phyloP scores from a whole-genome alignment of 768 basidiomycete genomes.

The Clitopilus passeckerianus region DNA sequence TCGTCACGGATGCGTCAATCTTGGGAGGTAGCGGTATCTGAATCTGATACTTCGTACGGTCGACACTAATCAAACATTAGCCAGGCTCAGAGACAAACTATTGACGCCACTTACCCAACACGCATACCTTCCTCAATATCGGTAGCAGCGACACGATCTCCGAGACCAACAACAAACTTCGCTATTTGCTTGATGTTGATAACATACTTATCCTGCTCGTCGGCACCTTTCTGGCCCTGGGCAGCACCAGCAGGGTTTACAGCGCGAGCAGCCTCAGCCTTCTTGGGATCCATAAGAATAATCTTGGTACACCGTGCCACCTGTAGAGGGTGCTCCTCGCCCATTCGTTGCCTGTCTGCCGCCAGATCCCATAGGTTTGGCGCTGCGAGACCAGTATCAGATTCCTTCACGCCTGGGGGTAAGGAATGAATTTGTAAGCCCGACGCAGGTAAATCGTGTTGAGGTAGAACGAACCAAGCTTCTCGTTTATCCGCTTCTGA shows the following conservation, averaged over 20 bases:
- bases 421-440: not conserved
- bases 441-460: not conserved
- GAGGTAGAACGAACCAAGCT: slow-evolving; percentile 62
- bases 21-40: slow-evolving; percentile 98
- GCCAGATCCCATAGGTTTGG: slow-evolving; percentile 97
- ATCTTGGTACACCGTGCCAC: slow-evolving; percentile 99
- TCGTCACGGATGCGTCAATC: slow-evolving; percentile 98
- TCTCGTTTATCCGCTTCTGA: slow-evolving; percentile 96
- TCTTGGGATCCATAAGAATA: slow-evolving; percentile 74
- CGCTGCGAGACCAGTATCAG: slow-evolving; percentile 93
- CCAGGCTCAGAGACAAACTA: not conserved
- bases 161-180: slow-evolving; percentile 97
- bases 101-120: slow-evolving; percentile 72
- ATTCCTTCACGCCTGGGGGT: slow-evolving; percentile 84
- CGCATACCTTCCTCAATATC: slow-evolving; percentile 99
- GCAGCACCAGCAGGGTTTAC: slow-evolving; percentile 73
- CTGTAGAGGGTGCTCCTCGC: slow-evolving; percentile 89
- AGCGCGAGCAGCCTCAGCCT: slow-evolving; percentile 72
- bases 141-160: slow-evolving; percentile 93
- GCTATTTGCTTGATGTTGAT: slow-evolving; percentile 99
- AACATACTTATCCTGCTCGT: slow-evolving; percentile 99
- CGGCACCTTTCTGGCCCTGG: slow-evolving; percentile 93
- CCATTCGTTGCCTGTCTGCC: slow-evolving; percentile 88
- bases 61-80: slow-evolving; percentile 54
- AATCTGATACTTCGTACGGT: slow-evolving; percentile 96